Percentiles rank a stretch among this genome's conserved stretches.
These are phyloP conservation scores for Neonectria coccinea DNA, from an alignment of 2,329 filamentous ascomycete genomes.

Conservation along the genomic window DNA sequence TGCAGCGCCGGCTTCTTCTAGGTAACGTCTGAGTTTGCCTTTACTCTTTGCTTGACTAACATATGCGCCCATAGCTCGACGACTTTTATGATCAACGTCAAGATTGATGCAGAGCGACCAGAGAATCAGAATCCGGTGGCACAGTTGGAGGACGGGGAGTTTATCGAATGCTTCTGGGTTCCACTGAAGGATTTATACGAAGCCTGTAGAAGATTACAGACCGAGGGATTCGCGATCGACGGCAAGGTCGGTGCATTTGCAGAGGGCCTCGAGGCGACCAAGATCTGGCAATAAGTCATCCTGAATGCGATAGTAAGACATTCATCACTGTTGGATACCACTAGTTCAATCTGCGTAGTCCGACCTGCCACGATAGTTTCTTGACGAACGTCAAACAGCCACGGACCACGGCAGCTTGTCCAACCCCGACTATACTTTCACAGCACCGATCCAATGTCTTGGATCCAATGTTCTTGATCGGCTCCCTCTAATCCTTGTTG, in stretches of 20 bases:
- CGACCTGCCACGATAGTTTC: not conserved
- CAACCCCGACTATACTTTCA: not conserved
- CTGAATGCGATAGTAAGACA: not conserved
- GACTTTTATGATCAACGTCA: slow-evolving; percentile 77
- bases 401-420: not conserved
- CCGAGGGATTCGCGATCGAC: slow-evolving; percentile 81
- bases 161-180: slow-evolving; percentile 82
- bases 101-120: slow-evolving; percentile 74
- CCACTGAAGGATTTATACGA: slow-evolving; percentile 73
- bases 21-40: not conserved
- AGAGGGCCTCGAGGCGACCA: slow-evolving; percentile 80
- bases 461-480: not conserved
- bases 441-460: not conserved
- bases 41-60: slow-evolving; percentile 1
- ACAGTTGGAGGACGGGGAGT: slow-evolving; percentile 81
- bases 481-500: not conserved
- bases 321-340: not conserved
- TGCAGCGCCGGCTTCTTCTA: slow-evolving; percentile 71
- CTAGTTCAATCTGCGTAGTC: not conserved
- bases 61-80: slow-evolving; percentile 65
- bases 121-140: slow-evolving; percentile 78
- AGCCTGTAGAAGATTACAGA: slow-evolving; percentile 74
- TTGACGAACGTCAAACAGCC: not conserved
- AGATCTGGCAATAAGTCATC: slow-evolving; percentile 48
- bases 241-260: slow-evolving; percentile 81